Evolutionary conservation across 2,329 filamentous ascomycete species (phyloP).

Genomic region (Davidsoniella neocaledoniae): DNA sequence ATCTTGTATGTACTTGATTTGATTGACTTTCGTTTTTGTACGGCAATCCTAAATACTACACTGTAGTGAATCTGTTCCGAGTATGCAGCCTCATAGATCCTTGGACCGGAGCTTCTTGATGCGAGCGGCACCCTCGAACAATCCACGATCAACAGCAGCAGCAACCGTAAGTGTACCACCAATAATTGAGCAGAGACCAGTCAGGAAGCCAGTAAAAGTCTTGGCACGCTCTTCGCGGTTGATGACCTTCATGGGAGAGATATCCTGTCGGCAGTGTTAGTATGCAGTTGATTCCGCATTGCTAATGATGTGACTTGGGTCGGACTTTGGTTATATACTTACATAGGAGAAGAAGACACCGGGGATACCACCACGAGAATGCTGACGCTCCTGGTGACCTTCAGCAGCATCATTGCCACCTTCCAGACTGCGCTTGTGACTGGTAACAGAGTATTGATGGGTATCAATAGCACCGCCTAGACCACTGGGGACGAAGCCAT

Average conservation of each 20-base stretch:
- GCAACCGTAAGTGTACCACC: slow-evolving; percentile 92
- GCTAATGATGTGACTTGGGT: neutral
- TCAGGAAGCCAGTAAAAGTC: slow-evolving; percentile 80
- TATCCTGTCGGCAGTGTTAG: slow-evolving; percentile 43
- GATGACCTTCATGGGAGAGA: slow-evolving; percentile 98
- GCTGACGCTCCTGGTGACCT: slow-evolving; percentile 80
- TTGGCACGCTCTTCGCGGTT: slow-evolving; percentile 86
- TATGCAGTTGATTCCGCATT: neutral
- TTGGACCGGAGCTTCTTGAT: slow-evolving; percentile 72
- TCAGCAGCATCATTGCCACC: slow-evolving; percentile 75
- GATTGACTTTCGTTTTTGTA: too few species aligned
- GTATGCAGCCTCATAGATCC: slow-evolving; percentile 27
- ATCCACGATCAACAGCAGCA: slow-evolving; percentile 73
- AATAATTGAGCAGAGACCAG: slow-evolving; percentile 84
- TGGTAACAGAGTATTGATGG: slow-evolving; percentile 95
- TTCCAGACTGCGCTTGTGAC: slow-evolving; percentile 73
- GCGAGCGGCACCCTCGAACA: slow-evolving; percentile 75
- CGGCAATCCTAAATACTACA: neutral
- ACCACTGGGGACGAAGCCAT: slow-evolving; percentile 52
- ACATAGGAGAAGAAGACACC: slow-evolving; percentile 98
- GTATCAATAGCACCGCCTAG: slow-evolving; percentile 77
- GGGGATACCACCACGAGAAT: slow-evolving; percentile 81
- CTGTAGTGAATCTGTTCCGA: neutral
- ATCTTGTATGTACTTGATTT: too few species aligned
- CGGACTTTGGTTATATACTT: slow-evolving; percentile 26